Percentiles rank a stretch among this genome's conserved stretches.
Conservation (phyloP, 805 yeast species). For the Gaillardinia entomophila region DNA sequence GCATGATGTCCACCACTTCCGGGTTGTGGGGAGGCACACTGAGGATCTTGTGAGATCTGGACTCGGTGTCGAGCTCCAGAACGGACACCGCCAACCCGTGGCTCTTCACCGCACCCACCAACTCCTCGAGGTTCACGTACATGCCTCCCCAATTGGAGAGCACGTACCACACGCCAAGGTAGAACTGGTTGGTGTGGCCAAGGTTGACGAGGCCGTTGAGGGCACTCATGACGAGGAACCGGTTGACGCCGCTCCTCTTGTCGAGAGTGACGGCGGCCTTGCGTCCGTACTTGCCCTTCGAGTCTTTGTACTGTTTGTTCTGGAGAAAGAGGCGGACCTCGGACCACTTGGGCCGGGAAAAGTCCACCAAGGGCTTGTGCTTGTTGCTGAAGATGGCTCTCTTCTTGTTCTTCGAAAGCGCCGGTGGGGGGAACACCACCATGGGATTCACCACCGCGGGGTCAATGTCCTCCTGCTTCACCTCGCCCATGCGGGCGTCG, state of each 20-base stretch:
- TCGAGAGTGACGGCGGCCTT: conserved; percentile 4
- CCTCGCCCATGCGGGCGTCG: conserved; percentile 5
- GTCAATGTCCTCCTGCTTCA: conserved; percentile 2
- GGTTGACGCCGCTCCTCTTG: conserved; percentile 18
- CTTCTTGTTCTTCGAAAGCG: conserved; percentile 16
- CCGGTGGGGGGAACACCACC: conserved; percentile 25
- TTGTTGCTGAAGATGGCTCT: conserved; percentile 19
- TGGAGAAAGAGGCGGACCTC: conserved; percentile 11
- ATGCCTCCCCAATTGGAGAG: conserved; percentile 31
- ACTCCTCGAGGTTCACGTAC: conserved; percentile 4
- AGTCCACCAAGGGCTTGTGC: conserved; percentile 23
- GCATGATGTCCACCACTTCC: conserved; percentile 19
- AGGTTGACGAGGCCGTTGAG: conserved; percentile 25
- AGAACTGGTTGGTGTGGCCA: conserved; percentile 25
- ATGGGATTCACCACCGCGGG: conserved; percentile 18
- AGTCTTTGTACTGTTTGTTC: conserved; percentile 9
- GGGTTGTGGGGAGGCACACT: conserved; percentile 1
- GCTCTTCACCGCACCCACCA: neutral
- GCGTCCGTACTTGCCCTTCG: conserved; percentile 16
- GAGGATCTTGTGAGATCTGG: neutral
- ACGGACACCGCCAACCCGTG: neutral
- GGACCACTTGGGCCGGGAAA: conserved; percentile 17
- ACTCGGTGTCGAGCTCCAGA: neutral
- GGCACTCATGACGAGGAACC: conserved; percentile 22
- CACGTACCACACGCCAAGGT: conserved; percentile 25